These are phyloP conservation scores for Aquilaria sinensis DNA, from an alignment of 345 rosid genomes.

Conservation along the genomic window DNA sequence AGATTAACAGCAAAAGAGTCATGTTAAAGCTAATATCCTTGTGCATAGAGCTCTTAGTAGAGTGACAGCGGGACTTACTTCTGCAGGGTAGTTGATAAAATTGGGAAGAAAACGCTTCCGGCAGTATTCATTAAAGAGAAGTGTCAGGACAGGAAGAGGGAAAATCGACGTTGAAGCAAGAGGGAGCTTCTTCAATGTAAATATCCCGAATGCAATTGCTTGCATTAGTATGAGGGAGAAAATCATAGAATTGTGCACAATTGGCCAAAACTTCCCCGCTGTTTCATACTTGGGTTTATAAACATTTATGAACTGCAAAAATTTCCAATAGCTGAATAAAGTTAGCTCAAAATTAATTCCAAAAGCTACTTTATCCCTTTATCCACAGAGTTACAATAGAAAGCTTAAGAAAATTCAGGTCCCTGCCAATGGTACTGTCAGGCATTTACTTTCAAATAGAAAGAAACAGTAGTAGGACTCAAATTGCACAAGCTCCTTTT, in stretches of 20 bases:
- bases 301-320: constrained; percentile 78
- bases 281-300: constrained; percentile 84
- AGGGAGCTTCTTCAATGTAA: constrained; percentile 70
- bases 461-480: no score
- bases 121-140: constrained; percentile 94
- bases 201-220: constrained; percentile 78
- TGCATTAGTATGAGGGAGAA: constrained; percentile 93
- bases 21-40: background rate
- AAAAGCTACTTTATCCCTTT: background rate
- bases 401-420: background rate
- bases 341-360: constrained; percentile 5
- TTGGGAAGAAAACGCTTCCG: constrained; percentile 90
- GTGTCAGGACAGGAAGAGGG: constrained; percentile 81
- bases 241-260: constrained; percentile 80
- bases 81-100: constrained; percentile 73
- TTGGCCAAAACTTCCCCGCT: constrained; percentile 95
- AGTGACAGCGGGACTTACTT: constrained; percentile 35
- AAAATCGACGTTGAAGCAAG: constrained; percentile 55
- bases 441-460: no score
- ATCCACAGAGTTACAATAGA: no score
- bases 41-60: background rate
- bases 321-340: constrained; percentile 10
- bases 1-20: background rate
- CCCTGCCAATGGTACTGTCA: no score
- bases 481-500: no score